A percentile compares a stretch with the other conserved stretches of the same genome.
phyloP scores from a whole-genome alignment of 192 early-diverging fungal species.

The Mortierella hygrophila region DNA sequence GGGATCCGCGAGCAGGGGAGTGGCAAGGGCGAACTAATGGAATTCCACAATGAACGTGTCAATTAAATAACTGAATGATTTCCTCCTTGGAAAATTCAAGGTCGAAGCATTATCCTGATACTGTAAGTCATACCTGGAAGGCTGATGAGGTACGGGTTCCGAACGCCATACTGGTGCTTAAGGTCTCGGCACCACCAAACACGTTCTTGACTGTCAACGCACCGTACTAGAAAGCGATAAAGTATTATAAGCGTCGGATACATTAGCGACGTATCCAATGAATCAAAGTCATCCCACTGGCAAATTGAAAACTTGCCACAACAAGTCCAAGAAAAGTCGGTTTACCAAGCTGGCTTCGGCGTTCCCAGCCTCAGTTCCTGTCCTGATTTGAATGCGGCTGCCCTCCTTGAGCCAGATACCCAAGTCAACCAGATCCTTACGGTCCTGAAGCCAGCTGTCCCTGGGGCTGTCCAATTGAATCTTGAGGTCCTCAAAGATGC shows the following conservation, averaged over 20 bases:
- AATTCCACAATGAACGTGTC: not conserved
- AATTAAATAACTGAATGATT: not conserved
- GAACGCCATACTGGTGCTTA: constrained; percentile 80
- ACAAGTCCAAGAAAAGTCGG: not conserved
- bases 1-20: constrained; percentile 82
- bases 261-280: not conserved
- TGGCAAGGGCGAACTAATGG: constrained; percentile 68
- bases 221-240: constrained; percentile 41
- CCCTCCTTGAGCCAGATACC: constrained; percentile 79
- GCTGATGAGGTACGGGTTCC: constrained; percentile 76
- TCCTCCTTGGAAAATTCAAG: not conserved
- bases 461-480: constrained; percentile 74
- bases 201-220: constrained; percentile 84
- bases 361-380: constrained; percentile 92
- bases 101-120: not conserved
- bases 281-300: not conserved
- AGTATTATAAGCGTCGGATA: not conserved
- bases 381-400: constrained; percentile 80
- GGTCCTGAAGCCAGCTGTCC: constrained; percentile 54
- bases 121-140: constrained; percentile 57
- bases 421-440: constrained; percentile 74
- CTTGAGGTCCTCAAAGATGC: constrained; percentile 77
- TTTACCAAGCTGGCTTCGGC: constrained; percentile 88
- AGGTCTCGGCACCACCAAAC: constrained; percentile 89
- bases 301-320: not conserved